Base-by-base conservation (phyloP, 2,329 filamentous ascomycete genomes). In the Sphaerostilbella broomeana region DNA sequence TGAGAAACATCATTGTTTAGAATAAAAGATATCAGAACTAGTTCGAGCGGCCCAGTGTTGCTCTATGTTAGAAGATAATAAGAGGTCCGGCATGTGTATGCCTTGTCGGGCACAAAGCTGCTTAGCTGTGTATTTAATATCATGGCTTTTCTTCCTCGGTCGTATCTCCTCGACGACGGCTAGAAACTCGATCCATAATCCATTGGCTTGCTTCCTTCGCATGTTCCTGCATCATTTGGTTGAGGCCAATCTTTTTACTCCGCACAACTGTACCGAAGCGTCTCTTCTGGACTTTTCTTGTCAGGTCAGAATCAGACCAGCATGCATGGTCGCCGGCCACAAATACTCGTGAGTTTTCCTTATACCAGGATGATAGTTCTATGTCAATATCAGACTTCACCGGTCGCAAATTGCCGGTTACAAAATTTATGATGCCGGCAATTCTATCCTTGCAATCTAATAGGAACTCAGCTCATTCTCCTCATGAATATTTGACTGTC, bases 281-380 rank as follows among this genome's bases (percentile, higher is more conserved):
- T 24, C 70, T 67, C 62, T 79, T 81, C 33, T 67, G 61, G 0
- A 81, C 73, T 51, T 77, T 79, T 46, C 72, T 68, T 2, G 63
- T 70, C 15, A 79, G 66, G 4, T 80, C 77, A 21, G 72, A 69
- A 41, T 81, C 76, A 45, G 61, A 68, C 83, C 87, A 95, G 58
- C 86, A 83, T 10, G 76, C 75, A 58, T 95, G 90, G 43, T 81
- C 72, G 18, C 72, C 66, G 2, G 82, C 77, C 13, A 95, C 84
- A 52, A 82, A 94, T 32, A 95, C 81, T 4, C 77, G 73, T 0
- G 86, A 92, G 60, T 87, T 81, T 50, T 79, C 71, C 55, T 82
- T 84, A 63, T 95, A 97, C 90, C 90, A 97, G 17, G 70, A 69
- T 2, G 79, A 82, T 1, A 89, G 69, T 44, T 73, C 69, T n/a